Percentiles rank a stretch among this genome's conserved stretches.
Evolutionary conservation across 441 rosid genomes (phyloP).

Genomic region (Cnidoscolus chayamansa): DNA sequence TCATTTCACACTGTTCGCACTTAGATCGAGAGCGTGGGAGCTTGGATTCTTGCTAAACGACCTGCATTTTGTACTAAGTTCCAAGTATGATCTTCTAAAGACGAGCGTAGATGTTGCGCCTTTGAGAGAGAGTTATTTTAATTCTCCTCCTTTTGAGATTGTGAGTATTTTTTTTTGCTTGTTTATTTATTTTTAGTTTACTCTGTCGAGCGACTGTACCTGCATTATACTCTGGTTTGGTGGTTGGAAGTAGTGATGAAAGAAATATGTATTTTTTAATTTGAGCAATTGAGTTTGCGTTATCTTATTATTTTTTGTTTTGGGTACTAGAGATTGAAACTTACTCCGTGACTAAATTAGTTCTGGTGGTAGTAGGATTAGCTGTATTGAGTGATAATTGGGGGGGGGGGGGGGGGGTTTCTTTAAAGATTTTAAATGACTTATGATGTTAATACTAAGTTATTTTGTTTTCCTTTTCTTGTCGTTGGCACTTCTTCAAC

Average conservation of each 20-base stretch:
- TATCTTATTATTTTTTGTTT: background rate
- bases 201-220: background rate
- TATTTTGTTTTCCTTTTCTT: background rate
- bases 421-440: background rate
- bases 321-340: constrained; percentile 12
- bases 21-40: constrained; percentile 24
- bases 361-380: background rate
- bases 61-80: constrained; percentile 35
- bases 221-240: constrained; percentile 5
- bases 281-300: background rate
- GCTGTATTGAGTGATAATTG: constrained; percentile 9
- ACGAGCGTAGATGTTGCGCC: background rate
- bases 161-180: constrained; percentile 11
- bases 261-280: background rate
- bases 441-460: background rate
- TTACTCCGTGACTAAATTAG: constrained; percentile 25
- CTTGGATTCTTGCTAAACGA: constrained; percentile 15
- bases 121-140: background rate
- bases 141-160: constrained; percentile 7
- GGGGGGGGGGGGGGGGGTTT: background rate
- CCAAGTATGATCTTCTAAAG: constrained; percentile 18
- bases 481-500: constrained; percentile 14
- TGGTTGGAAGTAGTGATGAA: constrained; percentile 12
- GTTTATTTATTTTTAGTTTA: background rate
- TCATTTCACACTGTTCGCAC: constrained; percentile 1